Base-by-base conservation (phyloP, 208 protist genomes). In the Polymyxa betae region DNA sequence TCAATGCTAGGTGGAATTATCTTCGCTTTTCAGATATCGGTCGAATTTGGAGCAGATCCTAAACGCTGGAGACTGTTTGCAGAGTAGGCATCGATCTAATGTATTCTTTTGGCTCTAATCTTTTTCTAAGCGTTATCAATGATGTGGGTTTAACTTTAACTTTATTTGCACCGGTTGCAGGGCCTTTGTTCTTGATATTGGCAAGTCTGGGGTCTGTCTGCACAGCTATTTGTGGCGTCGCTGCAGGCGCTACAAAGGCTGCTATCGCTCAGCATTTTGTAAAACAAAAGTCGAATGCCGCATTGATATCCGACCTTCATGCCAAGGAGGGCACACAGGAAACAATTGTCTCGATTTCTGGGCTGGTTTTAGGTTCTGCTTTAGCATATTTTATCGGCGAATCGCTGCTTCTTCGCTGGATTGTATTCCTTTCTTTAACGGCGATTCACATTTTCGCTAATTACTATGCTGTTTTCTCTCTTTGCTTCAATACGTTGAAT, bases 141-240 rank as follows among this genome's bases (percentile, higher is more conserved):
- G 72, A 82, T 82, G 72, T 82, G 16, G 72, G 72, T 5, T n/a
- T 82, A 35, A 82, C 72, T 20, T 82, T 82, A 43, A 82, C 72
- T 20, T 38, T 82, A n/a, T 5, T n/a, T 20, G 72, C 72, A 43
- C 72, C 72, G 72, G 5, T 43, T 40, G 40, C 72, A 82, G 72
- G 72, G 10, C 16, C 5, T 35, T n/a, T 82, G 35, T 82, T 82
- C 35, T n/a, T 82, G 5, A 5, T 82, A 20, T 5, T 82, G 35
- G 72, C 72, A 35, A 38, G 72, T 43, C 72, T 82, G 5, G 72
- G 72, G 16, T 5, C 72, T 5, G 35, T 82, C 35, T 82, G 72
- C 35, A 38, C 72, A 20, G 72, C 72, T 35, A n/a, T 82, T 20
- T 82, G 72, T 35, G 72, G 72, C n/a, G 72, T 82, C 16, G 72